Base-by-base conservation (phyloP, 805 yeast genomes). In the Phaffomyces thermotolerans region DNA sequence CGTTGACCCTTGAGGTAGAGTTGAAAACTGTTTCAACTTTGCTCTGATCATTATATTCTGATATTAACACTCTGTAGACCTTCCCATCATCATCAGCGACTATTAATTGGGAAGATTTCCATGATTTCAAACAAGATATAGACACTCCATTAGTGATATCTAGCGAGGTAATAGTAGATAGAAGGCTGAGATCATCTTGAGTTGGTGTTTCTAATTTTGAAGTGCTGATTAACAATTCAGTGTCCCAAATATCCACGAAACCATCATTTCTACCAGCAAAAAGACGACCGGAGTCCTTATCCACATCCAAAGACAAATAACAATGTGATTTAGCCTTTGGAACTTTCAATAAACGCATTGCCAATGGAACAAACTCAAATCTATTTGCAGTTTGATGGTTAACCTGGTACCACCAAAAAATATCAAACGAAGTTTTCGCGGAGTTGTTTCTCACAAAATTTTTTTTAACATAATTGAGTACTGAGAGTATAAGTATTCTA, bases 281-380 rank as follows among this genome's bases (percentile, higher is more conserved):
- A n/a, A 56, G 48, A 7, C 39, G 39, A 12, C 36, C 31, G 0
- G 44, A 35, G 6, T 12, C 22, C 2, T 25, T 2, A 13, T 48
- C 43, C 13, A 49, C 13, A 3, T 41, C 47, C 23, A 54, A 39
- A 2, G 55, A 42, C 2, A 51, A 42, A 18, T 47, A 49, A 0
- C 18, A 20, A 25, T 34, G 10, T 10, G 35, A 12, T n/a, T 10
- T 24, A 9, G 7, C 30, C 22, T 10, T 30, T 13, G 61, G 61
- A 3, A 57, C 44, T 36, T 52, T 52, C 43, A 57, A 44, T 17
- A 57, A 45, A 10, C 48, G 41, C 53, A 51, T 51, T 15, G 13
- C 13, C 9, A 17, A 15, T 27, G 29, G 29, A 27, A 27, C 33
- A 15, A 31, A 7, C 33, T 15, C 17, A 10, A 15, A 31, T 8